Percentiles rank a stretch among this genome's conserved stretches.
These are phyloP conservation scores for Telfairia occidentalis DNA, from an alignment of 331 rosid genomes.

Conservation along the genomic window DNA sequence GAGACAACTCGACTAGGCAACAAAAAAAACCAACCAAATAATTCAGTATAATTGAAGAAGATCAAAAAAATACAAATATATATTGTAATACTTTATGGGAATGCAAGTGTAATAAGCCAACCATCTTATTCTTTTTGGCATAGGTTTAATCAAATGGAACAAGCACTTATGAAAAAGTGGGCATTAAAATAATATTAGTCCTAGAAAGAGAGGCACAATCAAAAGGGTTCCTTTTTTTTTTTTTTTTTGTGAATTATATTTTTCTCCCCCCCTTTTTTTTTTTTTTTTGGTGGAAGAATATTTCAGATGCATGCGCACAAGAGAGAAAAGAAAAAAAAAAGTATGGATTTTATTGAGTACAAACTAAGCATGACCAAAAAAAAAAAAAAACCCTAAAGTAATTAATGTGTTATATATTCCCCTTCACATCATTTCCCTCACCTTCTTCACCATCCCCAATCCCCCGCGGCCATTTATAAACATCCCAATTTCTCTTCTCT, in stretches of 20 bases:
- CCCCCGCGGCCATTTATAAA: slow-evolving; percentile 34
- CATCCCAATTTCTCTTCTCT: slow-evolving; percentile 18
- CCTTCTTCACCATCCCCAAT: slow-evolving; percentile 65
- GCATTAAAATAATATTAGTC: slow-evolving; percentile 31
- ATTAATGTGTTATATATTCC: slow-evolving; percentile 45
- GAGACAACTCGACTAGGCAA: neutral
- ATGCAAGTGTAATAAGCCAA: slow-evolving; percentile 48
- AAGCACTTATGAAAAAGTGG: slow-evolving; percentile 44
- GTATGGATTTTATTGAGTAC: slow-evolving; percentile 59
- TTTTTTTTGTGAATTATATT: no score
- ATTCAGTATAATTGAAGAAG: neutral
- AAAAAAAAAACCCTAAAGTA: slow-evolving; percentile 97
- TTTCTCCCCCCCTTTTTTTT: no score
- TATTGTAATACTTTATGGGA: neutral
- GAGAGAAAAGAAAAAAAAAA: slow-evolving; percentile 24
- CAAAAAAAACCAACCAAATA: neutral
- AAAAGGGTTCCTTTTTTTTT: neutral
- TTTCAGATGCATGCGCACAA: slow-evolving; percentile 88
- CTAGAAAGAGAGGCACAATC: slow-evolving; percentile 28
- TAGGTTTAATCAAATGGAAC: slow-evolving; percentile 28
- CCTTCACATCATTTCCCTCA: slow-evolving; percentile 94
- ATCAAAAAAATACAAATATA: neutral
- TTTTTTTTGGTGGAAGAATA: slow-evolving; percentile 50
- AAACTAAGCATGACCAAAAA: slow-evolving; percentile 91
- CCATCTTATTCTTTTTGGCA: slow-evolving; percentile 40